Percentiles rank a stretch among this genome's conserved stretches.
Conservation (phyloP, 2,329 filamentous ascomycete species). For the Xylaria sp. region DNA sequence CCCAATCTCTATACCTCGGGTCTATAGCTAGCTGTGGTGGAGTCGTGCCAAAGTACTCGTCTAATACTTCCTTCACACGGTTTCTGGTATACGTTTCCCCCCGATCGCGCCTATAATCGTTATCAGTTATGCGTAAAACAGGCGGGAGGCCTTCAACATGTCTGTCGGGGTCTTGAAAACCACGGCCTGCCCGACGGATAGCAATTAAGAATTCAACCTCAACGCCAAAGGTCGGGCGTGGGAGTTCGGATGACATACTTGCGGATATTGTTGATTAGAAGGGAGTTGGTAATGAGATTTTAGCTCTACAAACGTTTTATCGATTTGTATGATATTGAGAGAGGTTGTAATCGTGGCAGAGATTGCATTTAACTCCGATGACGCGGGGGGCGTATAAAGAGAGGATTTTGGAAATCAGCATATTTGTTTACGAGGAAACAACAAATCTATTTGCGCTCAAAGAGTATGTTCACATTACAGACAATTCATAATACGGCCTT, state of each 20-base stretch:
- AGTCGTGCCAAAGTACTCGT: slow-evolving; percentile 1
- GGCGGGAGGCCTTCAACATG: slow-evolving; percentile 11
- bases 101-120: not conserved
- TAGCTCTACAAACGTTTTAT: too few species aligned
- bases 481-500: too few species aligned
- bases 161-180: not conserved
- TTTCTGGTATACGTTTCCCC: not conserved
- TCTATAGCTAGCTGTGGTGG: not conserved
- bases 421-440: too few species aligned
- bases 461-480: too few species aligned
- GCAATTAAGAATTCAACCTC: slow-evolving; percentile 24
- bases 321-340: too few species aligned
- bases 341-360: too few species aligned
- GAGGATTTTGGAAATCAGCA: too few species aligned
- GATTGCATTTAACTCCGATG: too few species aligned
- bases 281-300: too few species aligned
- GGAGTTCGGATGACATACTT: not conserved
- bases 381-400: too few species aligned
- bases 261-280: not conserved
- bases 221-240: slow-evolving; percentile 19
- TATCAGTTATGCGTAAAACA: slow-evolving; percentile 6
- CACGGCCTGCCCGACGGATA: not conserved
- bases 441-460: too few species aligned
- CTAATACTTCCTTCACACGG: not conserved
- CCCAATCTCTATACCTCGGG: not conserved